Base-by-base conservation (phyloP, 768 basidiomycete genomes). In the Termitomyces sp. region DNA sequence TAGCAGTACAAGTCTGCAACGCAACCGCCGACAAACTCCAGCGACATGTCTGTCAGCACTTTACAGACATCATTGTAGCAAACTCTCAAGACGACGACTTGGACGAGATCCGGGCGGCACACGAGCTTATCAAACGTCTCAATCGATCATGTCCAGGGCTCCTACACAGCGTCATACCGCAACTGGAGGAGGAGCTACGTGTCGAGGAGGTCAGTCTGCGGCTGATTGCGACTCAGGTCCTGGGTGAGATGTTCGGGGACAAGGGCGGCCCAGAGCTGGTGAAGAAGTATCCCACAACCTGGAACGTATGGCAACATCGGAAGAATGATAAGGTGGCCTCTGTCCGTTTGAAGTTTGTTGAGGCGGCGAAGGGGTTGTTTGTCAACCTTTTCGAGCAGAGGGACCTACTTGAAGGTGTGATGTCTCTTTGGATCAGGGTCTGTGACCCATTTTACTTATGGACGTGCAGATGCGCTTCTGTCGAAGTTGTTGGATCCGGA, bases 181-280 rank as follows among this genome's bases (percentile, higher is more conserved):
- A 94, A 60, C 84, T 98, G 17, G 95, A 96, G 70, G 91, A 95
- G 65, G 94, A 97, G 68, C 79, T 98, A 5, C 85, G 86, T 29
- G 87, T 89, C 4, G 91, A 93, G 65, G 84, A 91, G 42, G 69
- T 86, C 2, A 79, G 82, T 36, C 77, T 95, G 3, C 83, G 97
- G 40, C 67, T 85, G 15, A 84, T 97, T 64, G 92, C 89, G n/a
- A 94, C 94, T 0, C 85, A 91, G 66, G 88, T 86, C 0, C 81
- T 98, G 1, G 97, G 95, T 0, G 87, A 89, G 63, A 96, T 99
- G 91, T 96, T 92, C 69, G 86, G 86, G 0, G 90, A 91, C 60
- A 87, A 86, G 72, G 82, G 81, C 10, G 89, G 86, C 5, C 72
- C 75, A 31, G 94, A 96, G 68, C 79, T 96, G 40, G 83, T 87